Evolutionary conservation across 2,329 filamentous ascomycete species (phyloP), one percentile per base, ranked within the genome.

Genomic region (Moelleriella libera): DNA sequence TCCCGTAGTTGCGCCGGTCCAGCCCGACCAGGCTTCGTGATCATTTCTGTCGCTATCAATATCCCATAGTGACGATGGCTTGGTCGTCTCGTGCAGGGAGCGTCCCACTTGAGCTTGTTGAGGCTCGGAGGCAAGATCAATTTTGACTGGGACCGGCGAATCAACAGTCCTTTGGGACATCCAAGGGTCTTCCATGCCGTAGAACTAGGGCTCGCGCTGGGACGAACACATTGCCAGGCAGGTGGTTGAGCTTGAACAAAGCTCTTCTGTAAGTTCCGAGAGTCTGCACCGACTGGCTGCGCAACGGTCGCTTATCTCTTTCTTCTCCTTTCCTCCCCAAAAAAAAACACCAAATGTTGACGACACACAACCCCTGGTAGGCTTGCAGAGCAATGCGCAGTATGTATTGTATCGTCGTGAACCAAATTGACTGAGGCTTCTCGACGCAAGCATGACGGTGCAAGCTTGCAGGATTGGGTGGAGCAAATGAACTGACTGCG

Each of bases 181-280:
- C 76, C 76, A 80, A 56, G 76, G 75, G 74, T 80, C 74, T 60
- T 80, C 76, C 76, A 80, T 80, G 53, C 58, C 64, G 60, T 53
- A 29, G 42, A 30, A 37, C 12, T 12, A 37, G 32, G 32, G 8
- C 32, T 9, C 8, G 32, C 8, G 12, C 8, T 9, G 8, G 32
- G 12, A 8, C 2, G 12, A 12, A 8, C 12, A 8, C 32, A 37
- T 37, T 37, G 32, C 12, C 32, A 12, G 8, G 32, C 8, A 8
- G 12, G 32, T 4, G 32, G 8, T 37, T 37, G 32, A 37, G 32
- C 32, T 8, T 21, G 21, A 21, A 21, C 21, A 21, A 21, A 21
- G 21, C 21, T 21, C 21, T 21, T 3, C 21, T 21, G 21, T 21
- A 2, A 2, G 21, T 21, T 21, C 21, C 21, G 21, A 21, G 21